phyloP scores from a whole-genome alignment of 2,329 filamentous ascomycete genomes.

The Trichoderma koningii region DNA sequence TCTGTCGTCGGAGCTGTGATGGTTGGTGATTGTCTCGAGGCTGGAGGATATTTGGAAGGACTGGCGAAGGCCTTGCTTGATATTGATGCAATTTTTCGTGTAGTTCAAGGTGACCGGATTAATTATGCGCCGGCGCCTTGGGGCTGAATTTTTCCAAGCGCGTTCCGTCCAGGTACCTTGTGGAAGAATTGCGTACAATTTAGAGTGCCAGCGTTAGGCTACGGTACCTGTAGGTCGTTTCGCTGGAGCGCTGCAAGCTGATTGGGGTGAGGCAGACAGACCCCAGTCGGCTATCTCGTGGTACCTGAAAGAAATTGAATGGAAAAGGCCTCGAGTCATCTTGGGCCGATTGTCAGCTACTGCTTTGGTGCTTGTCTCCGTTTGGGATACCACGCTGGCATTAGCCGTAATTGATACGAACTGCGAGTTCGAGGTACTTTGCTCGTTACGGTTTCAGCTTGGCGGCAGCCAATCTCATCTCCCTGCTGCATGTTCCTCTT shows the following conservation, averaged over 20 bases:
- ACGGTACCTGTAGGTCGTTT: no score
- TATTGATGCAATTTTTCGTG: constrained; percentile 27
- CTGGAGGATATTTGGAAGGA: constrained; percentile 22
- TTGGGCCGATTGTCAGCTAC: constrained; percentile 13
- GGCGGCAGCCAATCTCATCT: constrained; percentile 6
- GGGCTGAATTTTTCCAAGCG: background rate
- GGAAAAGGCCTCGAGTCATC: constrained; percentile 5
- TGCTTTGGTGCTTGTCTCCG: constrained; percentile 20
- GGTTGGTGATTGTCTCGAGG: constrained; percentile 3
- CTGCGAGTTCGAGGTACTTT: background rate
- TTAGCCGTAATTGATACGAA: constrained; percentile 22
- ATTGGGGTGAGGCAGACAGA: background rate
- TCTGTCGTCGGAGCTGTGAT: constrained; percentile 7
- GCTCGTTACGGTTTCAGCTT: background rate
- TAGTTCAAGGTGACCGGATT: constrained; percentile 25
- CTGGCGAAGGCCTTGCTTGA: constrained; percentile 15
- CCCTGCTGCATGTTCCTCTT: background rate
- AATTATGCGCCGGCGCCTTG: constrained; percentile 20
- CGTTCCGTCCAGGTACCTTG: no score
- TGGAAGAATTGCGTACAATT: no score
- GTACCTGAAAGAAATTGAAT: constrained; percentile 6
- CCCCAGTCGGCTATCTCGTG: background rate
- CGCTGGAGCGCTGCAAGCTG: background rate
- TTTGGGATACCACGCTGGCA: constrained; percentile 13
- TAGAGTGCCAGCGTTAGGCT: background rate